Evolutionary conservation across 2,329 filamentous ascomycete genomes (phyloP).

Genomic region (Fusarium goolgardi): DNA sequence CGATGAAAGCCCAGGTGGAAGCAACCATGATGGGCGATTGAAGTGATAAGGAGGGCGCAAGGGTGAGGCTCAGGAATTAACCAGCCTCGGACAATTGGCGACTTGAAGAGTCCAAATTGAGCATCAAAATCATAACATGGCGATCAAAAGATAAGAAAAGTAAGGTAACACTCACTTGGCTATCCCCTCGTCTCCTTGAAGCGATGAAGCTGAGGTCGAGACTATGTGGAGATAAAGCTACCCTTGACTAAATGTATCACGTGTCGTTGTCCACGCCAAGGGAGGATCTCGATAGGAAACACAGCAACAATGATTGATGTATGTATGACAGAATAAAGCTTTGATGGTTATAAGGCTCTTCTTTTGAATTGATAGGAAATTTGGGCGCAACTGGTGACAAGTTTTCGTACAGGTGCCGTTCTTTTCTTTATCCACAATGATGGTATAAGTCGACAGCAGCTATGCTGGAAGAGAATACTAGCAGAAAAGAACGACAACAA

Average conservation of each 20-base stretch:
- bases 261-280: conserved; percentile 29
- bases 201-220: conserved; percentile 13
- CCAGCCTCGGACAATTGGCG: conserved; percentile 16
- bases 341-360: not conserved
- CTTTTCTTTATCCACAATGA: not conserved
- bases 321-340: not conserved
- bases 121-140: conserved; percentile 37
- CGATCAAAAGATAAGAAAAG: conserved; percentile 11
- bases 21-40: conserved; percentile 35
- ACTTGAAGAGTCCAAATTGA: conserved; percentile 19
- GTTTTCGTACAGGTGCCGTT: not conserved
- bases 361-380: not conserved
- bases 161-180: not conserved
- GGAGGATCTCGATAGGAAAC: not conserved
- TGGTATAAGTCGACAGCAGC: not conserved
- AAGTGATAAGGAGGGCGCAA: conserved; percentile 4
- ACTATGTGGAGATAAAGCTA: conserved; percentile 45
- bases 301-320: not conserved
- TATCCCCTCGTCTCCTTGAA: not conserved
- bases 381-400: not conserved
- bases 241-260: conserved; percentile 43
- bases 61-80: not conserved
- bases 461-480: not conserved
- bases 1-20: conserved; percentile 30
- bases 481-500: not conserved